Evolutionary conservation across 1,284 basidiomycete genomes (phyloP).

Genomic region (Tilletia caries): DNA sequence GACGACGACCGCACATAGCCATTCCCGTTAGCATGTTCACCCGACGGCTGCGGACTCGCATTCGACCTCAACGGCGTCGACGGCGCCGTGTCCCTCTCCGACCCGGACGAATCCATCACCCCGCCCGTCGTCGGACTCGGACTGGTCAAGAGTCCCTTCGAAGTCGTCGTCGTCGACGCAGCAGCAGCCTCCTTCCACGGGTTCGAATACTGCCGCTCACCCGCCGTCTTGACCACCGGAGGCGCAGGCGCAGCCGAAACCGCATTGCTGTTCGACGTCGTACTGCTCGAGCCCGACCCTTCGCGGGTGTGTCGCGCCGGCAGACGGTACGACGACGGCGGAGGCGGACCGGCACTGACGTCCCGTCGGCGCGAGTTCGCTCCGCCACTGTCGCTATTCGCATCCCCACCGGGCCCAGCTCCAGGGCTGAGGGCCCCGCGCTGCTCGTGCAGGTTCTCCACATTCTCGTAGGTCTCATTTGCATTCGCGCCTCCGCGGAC

Average conservation of each 20-base stretch:
- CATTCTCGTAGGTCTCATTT: not conserved
- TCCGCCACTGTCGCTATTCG: not conserved
- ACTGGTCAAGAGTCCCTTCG: not conserved
- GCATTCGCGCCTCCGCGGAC: not conserved
- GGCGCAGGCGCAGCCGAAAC: not conserved
- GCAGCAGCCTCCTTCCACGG: slow-evolving; percentile 10
- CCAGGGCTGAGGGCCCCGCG: not conserved
- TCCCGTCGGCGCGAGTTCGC: not conserved
- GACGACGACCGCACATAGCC: not conserved
- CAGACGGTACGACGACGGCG: not conserved
- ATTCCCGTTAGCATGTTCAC: not conserved
- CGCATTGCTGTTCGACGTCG: not conserved
- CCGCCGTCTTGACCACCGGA: slow-evolving; percentile 6
- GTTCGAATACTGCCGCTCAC: slow-evolving; percentile 12
- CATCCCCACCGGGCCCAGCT: not conserved
- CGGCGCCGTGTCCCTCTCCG: not conserved
- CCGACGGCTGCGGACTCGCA: not conserved
- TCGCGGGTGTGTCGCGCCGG: slow-evolving; percentile 6
- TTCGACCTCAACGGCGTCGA: not conserved
- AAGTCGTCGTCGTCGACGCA: not conserved
- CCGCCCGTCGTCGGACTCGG: not conserved
- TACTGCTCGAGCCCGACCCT: not conserved
- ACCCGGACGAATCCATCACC: not conserved
- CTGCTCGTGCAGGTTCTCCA: slow-evolving; percentile 9
- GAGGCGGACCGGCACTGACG: not conserved